phyloP scores from a whole-genome alignment of 148 eudicot genomes.

The Chenopodium album region DNA sequence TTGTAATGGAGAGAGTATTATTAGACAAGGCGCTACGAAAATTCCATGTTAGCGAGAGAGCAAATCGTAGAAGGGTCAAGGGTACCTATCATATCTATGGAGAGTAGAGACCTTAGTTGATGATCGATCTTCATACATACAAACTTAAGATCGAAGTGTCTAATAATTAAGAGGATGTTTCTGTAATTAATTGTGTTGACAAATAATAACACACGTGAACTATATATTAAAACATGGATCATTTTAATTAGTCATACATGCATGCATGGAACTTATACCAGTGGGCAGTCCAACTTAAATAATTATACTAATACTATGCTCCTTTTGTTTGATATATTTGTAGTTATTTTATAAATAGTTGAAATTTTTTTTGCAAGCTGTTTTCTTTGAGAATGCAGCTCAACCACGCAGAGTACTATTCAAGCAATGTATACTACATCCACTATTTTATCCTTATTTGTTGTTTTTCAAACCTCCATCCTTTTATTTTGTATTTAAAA shows the following conservation, averaged over 20 bases:
- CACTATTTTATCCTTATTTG: neutral
- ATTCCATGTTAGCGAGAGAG: neutral
- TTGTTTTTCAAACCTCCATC: neutral
- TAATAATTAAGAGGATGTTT: neutral
- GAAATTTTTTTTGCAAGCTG: conserved; percentile 1
- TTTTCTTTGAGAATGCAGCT: conserved; percentile 16
- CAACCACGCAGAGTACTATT: conserved; percentile 24
- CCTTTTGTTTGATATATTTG: conserved; percentile 12
- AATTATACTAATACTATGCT: neutral
- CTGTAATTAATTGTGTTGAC: neutral
- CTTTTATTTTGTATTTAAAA: too few relatives aligned
- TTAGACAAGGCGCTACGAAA: too few relatives aligned
- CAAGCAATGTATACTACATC: conserved; percentile 17
- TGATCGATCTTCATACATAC: neutral
- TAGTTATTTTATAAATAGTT: neutral
- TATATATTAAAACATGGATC: neutral
- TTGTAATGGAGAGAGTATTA: too few relatives aligned
- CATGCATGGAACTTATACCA: neutral
- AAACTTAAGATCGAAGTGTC: neutral
- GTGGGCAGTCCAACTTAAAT: neutral
- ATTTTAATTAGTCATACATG: neutral
- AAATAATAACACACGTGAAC: conserved; percentile 7
- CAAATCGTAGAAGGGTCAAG: neutral
- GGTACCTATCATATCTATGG: neutral
- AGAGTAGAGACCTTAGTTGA: neutral